Base-by-base conservation (phyloP, 768 basidiomycete species). In the Lepiota venenata region DNA sequence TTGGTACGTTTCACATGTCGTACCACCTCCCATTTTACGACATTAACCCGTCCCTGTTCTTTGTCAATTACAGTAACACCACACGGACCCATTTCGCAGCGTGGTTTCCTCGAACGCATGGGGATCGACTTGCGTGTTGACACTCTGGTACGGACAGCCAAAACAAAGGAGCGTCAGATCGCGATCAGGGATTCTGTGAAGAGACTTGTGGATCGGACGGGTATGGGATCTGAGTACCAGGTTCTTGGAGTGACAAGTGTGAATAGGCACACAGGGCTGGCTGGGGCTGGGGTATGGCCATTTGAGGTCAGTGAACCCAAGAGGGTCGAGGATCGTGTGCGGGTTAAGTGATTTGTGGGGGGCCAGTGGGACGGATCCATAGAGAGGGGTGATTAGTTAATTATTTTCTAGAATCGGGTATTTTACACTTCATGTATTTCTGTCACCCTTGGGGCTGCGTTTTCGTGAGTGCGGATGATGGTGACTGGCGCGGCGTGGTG, bases 181-280 rank as follows among this genome's bases (percentile, higher is more conserved):
- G 77, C 76, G 3, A 85, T 95, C 43, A 71, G 71, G 20, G 71
- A 75, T 21, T 86, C 83, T 0, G 89, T 85, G 20, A 68, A 77
- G 52, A 70, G 94, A 56, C 72, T 98, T n/a, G 80, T 93, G 15
- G 90, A 97, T 66, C 75, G 75, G 1, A 71, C 72, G 10, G 84
- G 92, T 16, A 98, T 98, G 96, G 96, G 97, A 0, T 74, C 67
- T 37, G 82, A 96, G 72, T 98, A 98, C 64, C 78, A 85, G 67
- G 78, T 98, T 15, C 70, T 98, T 66, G 93, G 85, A 8, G 66
- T 82, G 35, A 71, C 73, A 16, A 68, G 62, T 52, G 41, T 20
- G 14, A 20, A 27, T 29, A 36, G 48, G n/a, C 42, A 63, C 50
- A 52, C 56, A n/a, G 45, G 49, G 38, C 25, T 35, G 12, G 57